A percentile compares a stretch with the other conserved stretches of the same genome.
Conservation (phyloP, 441 rosid genomes). For the Euphorbia schlechtendalii region DNA sequence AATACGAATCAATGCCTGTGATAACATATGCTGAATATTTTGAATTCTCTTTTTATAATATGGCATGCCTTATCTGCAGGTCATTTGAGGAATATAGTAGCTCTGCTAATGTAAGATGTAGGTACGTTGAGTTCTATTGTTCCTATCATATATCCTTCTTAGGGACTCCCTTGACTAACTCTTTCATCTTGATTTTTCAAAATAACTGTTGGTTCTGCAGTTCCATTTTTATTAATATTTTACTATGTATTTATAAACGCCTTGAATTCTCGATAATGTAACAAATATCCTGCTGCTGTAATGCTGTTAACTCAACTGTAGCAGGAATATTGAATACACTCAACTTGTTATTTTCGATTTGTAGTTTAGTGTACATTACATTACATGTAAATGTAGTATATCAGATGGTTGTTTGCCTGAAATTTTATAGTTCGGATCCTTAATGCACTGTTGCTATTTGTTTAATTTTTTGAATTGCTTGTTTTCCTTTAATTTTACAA, state of each 20-base stretch:
- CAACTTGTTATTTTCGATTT: not conserved
- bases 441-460: not conserved
- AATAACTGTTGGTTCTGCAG: not conserved
- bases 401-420: not conserved
- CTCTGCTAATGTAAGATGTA: slow-evolving; percentile 40
- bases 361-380: too few species aligned
- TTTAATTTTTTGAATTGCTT: not conserved
- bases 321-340: not conserved
- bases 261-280: not conserved
- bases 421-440: not conserved
- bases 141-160: not conserved
- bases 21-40: slow-evolving; percentile 20
- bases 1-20: slow-evolving; percentile 19
- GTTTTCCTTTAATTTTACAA: too few species aligned
- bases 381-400: not conserved
- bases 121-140: slow-evolving; percentile 33
- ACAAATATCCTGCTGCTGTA: not conserved
- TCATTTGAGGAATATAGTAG: slow-evolving; percentile 29
- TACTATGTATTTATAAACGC: slow-evolving; percentile 4
- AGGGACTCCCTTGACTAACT: slow-evolving; percentile 7
- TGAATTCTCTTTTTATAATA: slow-evolving; percentile 19
- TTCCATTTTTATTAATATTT: not conserved
- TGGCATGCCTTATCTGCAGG: slow-evolving; percentile 49
- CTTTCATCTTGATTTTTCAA: slow-evolving; percentile 4
- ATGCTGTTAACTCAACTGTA: not conserved